Evolutionary conservation across 2,329 filamentous ascomycete genomes (phyloP).

Genomic region (Apiospora marii): DNA sequence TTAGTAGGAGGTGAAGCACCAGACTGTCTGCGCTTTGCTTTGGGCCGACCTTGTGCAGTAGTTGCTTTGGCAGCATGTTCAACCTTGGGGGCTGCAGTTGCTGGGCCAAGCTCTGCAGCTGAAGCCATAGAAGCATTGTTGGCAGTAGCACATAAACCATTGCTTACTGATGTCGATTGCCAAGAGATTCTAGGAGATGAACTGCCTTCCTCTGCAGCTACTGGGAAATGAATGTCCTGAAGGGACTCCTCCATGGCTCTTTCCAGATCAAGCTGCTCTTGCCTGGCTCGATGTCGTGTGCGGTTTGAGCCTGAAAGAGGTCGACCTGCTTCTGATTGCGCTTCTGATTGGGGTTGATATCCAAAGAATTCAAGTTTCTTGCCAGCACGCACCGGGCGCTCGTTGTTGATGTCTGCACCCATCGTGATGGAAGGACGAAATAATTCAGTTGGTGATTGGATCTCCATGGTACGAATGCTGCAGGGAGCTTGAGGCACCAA

Average conservation of each 20-base stretch:
- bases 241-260: conserved; percentile 20
- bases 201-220: not conserved
- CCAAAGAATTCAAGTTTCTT: not conserved
- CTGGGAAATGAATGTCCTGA: not conserved
- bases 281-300: conserved; percentile 3
- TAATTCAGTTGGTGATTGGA: not conserved
- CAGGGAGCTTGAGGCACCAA: not conserved
- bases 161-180: not conserved
- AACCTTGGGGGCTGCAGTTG: not conserved
- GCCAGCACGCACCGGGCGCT: not conserved
- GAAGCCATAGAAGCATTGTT: not conserved
- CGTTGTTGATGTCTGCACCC: not conserved
- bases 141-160: too few species aligned
- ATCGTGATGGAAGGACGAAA: not conserved
- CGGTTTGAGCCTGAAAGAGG: not conserved
- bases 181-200: not conserved
- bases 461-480: not conserved
- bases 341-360: not conserved
- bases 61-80: not conserved
- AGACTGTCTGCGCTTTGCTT: conserved; percentile 1
- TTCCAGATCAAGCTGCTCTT: conserved; percentile 17
- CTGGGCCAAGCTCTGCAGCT: not conserved
- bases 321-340: not conserved
- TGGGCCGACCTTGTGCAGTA: not conserved
- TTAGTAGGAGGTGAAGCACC: not conserved